A percentile compares a stretch with the other conserved stretches of the same genome.
Conservation (phyloP, 208 protist species). For the Acanthamoeba triangularis region DNA sequence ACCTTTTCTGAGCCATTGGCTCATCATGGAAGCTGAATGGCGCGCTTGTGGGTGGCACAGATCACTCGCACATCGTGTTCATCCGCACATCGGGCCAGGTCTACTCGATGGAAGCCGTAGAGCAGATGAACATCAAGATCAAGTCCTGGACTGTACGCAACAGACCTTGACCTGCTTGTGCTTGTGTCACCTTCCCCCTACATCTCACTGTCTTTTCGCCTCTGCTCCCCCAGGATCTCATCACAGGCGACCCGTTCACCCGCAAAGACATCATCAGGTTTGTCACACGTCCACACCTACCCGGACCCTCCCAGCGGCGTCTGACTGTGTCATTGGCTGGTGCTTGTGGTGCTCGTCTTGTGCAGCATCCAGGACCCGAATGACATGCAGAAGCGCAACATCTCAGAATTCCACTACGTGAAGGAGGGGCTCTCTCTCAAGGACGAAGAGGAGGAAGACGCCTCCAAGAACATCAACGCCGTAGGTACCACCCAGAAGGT, state of each 20-base stretch:
- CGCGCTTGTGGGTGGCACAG: not conserved
- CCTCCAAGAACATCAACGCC: constrained; percentile 76
- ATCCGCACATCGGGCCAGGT: constrained; percentile 92
- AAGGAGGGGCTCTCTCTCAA: constrained; percentile 80
- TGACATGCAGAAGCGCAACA: constrained; percentile 84
- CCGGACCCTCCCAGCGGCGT: not conserved
- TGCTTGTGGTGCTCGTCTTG: not conserved
- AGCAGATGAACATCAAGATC: constrained; percentile 93
- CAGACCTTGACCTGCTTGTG: not conserved
- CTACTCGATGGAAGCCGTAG: constrained; percentile 93
- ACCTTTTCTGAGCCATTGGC: not conserved
- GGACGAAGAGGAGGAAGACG: constrained; percentile 57
- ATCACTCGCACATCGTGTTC: constrained; percentile 93
- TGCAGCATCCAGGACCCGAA: constrained; percentile 85
- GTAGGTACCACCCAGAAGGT: constrained; percentile 57
- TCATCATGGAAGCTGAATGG: not conserved
- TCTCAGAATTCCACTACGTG: constrained; percentile 87
- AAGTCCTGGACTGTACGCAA: constrained; percentile 83
- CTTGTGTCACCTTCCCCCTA: no score
- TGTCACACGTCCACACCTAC: not conserved
- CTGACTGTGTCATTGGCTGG: not conserved
- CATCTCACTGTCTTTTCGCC: not conserved
- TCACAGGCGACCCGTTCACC: constrained; percentile 91
- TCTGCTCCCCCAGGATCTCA: constrained; percentile 83
- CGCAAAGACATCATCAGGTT: constrained; percentile 89